Evolutionary conservation across 129 eudicot genomes (phyloP).

Genomic region (Escallonia herrerae): DNA sequence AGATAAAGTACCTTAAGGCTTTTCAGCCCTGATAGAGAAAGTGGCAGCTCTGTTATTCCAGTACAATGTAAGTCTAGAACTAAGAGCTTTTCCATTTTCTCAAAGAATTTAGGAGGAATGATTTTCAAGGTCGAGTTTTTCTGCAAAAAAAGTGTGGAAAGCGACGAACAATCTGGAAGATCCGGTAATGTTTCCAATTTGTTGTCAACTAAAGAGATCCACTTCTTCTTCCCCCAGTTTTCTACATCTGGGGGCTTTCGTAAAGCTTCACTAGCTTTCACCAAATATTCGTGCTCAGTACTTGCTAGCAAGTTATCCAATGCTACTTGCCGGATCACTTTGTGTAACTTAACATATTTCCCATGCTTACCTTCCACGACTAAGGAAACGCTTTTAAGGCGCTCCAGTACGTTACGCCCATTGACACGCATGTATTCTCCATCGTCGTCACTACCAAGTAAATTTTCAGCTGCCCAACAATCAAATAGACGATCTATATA

Average conservation of each 20-base stretch:
- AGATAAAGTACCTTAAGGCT: conserved; percentile 23
- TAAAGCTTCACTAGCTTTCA: conserved; percentile 15
- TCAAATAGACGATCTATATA: conserved; percentile 19
- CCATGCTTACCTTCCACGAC: conserved; percentile 5
- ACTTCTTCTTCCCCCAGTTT: conserved; percentile 17
- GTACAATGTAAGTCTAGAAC: conserved; percentile 25
- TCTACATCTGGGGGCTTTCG: conserved; percentile 5
- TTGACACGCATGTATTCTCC: conserved; percentile 1
- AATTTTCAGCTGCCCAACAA: conserved; percentile 31
- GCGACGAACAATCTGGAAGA: conserved; percentile 11
- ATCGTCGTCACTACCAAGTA: conserved; percentile 14
- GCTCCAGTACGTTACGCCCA: conserved; percentile 8
- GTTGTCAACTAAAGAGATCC: conserved; percentile 25
- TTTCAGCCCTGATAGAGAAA: not conserved
- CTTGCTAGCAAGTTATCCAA: conserved; percentile 11
- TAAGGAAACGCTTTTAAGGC: conserved; percentile 17
- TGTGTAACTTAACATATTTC: conserved; percentile 24
- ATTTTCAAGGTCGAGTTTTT: conserved; percentile 13
- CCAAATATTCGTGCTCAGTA: conserved; percentile 9
- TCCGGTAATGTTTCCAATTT: conserved; percentile 13
- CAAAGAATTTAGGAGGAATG: conserved; percentile 18
- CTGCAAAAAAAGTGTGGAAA: conserved; percentile 29
- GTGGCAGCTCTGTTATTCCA: conserved; percentile 18
- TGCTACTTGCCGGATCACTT: conserved; percentile 25
- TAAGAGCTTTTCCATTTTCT: conserved; percentile 15